phyloP scores from a whole-genome alignment of 2,329 filamentous ascomycete genomes.

The Hymenoscyphus infarciens region DNA sequence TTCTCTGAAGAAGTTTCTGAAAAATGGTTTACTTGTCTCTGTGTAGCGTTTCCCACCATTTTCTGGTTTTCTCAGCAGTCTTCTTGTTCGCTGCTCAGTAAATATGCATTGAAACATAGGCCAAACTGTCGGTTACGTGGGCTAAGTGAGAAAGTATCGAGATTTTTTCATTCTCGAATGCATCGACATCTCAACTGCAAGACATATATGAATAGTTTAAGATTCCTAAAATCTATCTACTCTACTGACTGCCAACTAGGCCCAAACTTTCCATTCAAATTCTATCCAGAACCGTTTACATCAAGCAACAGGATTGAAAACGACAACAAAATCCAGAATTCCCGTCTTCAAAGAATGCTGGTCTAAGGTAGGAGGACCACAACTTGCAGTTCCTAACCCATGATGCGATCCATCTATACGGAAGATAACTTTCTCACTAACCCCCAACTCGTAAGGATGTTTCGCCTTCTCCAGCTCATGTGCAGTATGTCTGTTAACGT shows the following conservation, averaged over 20 bases:
- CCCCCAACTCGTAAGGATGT: constrained; percentile 60
- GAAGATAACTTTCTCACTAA: constrained; percentile 43
- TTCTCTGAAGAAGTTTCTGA: too few relatives aligned
- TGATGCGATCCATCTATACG: constrained; percentile 43
- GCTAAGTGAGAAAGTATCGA: too few relatives aligned
- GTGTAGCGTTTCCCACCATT: too few relatives aligned
- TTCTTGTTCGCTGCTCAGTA: too few relatives aligned
- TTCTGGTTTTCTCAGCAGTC: too few relatives aligned
- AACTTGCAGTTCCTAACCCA: constrained; percentile 48
- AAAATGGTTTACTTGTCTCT: too few relatives aligned
- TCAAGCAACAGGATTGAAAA: constrained; percentile 7
- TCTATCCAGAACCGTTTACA: neutral
- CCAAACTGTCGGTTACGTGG: too few relatives aligned
- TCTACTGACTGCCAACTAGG: too few relatives aligned
- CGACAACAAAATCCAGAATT: constrained; percentile 11
- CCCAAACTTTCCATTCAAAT: neutral
- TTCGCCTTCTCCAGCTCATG: constrained; percentile 52
- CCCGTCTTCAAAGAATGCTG: constrained; percentile 10
- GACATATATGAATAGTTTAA: too few relatives aligned
- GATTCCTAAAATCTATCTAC: neutral
- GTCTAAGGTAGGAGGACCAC: constrained; percentile 36
- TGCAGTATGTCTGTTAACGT: constrained; percentile 44
- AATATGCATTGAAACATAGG: too few relatives aligned
- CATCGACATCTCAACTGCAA: too few relatives aligned
- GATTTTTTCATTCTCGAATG: too few relatives aligned